Base-by-base conservation (phyloP, 148 eudicot genomes). In the Drosera capensis region DNA sequence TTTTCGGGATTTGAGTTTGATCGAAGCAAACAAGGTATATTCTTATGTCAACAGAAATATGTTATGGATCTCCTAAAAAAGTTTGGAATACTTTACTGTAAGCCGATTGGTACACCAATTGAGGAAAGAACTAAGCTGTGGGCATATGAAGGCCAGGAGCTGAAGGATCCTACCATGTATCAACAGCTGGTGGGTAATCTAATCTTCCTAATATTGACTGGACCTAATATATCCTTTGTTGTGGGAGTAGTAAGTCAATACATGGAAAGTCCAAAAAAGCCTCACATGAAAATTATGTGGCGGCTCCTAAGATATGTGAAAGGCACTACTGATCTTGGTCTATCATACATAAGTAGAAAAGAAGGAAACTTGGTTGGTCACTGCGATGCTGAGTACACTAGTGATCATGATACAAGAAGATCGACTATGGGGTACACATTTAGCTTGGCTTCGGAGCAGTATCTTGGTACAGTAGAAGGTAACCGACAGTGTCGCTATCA, bases 1-100 rank as follows among this genome's bases (percentile, higher is more conserved):
- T 34, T 57, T 40, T 43, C 48, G 25, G 45, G 61, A 3, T 40
- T 40, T 12, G 47, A 57, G 31, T 35, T 46, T 0, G 47, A 57
- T 1, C 3, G 14, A 20, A 46, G 25, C 9, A 3, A 45, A 2
- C 35, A 57, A 12, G 46, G 54, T 2, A 3, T 36, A 20, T 39
- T 47, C 34, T 16, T 49, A 14, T 29, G 35, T 28, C 48, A 56
- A 45, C 9, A 28, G 31, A 28, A 28, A 9, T 54, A 54, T 34
- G 40, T 23, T 20, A 48, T 40, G 28, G 55, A 58, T 34, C 28
- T 50, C 8, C 36, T 59, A 9, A 7, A 50, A 15, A 59, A 44
- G 9, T 50, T 3, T 25, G 40, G 14, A 0, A 43, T 59, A 39
- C 51, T 51, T 34, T 50, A 44, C 0, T 59, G 38, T 45, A 59